Percentiles rank a stretch among this genome's conserved stretches.
Conservation (phyloP, 139 green algal genomes). For the Pseudopediastrum boryanum region DNA sequence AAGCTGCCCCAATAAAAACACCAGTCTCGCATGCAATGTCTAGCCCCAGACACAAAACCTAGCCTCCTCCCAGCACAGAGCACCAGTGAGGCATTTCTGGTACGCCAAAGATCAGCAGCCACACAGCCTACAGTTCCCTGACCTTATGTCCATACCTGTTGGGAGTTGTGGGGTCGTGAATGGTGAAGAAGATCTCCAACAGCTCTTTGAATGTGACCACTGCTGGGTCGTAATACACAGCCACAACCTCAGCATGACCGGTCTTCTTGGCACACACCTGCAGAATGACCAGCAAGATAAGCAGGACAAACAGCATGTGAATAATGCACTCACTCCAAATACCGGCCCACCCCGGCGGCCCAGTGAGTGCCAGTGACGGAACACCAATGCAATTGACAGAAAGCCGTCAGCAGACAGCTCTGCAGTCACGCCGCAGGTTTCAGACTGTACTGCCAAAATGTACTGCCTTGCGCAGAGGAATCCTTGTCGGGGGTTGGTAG, state of each 20-base stretch:
- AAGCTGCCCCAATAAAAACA: neutral
- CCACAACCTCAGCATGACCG: slow-evolving; percentile 69
- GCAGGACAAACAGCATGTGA: too few relatives aligned
- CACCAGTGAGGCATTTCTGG: neutral
- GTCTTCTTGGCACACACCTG: slow-evolving; percentile 62
- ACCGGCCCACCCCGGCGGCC: too few relatives aligned
- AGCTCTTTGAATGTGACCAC: slow-evolving; percentile 58
- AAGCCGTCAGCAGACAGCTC: too few relatives aligned
- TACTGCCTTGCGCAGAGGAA: too few relatives aligned
- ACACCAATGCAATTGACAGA: too few relatives aligned
- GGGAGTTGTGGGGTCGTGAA: slow-evolving; percentile 64
- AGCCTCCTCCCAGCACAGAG: neutral
- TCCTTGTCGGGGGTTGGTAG: too few relatives aligned
- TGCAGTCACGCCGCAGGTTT: neutral
- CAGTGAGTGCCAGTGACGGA: too few relatives aligned
- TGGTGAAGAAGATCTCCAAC: slow-evolving; percentile 68
- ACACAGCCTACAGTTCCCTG: slow-evolving; percentile 28
- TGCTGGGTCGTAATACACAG: slow-evolving; percentile 57
- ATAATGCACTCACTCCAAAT: too few relatives aligned
- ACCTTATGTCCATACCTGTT: slow-evolving; percentile 62
- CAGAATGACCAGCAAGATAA: neutral
- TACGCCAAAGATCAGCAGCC: neutral
- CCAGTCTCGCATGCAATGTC: neutral
- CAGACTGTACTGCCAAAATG: neutral
- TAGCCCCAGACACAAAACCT: neutral